Percentiles rank a stretch among this genome's conserved stretches.
phyloP scores from a whole-genome alignment of 805 yeast genomes.

The Saturnispora galanensis region DNA sequence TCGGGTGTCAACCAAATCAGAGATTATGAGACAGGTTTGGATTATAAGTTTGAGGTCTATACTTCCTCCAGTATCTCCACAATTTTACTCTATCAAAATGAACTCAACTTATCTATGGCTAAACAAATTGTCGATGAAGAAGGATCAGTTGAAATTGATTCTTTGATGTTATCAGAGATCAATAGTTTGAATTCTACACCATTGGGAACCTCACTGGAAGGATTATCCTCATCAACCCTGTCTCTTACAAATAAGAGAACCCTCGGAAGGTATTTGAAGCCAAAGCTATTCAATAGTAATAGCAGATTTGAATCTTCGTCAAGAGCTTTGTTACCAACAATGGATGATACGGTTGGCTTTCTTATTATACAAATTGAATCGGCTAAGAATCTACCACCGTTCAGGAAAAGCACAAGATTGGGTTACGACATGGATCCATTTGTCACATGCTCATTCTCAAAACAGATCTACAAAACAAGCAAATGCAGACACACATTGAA shows the following conservation, averaged over 20 bases:
- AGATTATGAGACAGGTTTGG: neutral
- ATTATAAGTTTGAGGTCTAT: neutral
- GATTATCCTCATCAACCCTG: neutral
- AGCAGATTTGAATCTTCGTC: neutral
- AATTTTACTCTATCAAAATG: neutral
- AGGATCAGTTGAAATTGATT: neutral
- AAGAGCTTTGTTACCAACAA: neutral
- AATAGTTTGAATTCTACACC: neutral
- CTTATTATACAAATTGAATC: slow-evolving; percentile 65
- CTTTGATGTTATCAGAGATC: neutral
- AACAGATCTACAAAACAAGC: slow-evolving; percentile 76
- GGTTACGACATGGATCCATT: slow-evolving; percentile 96
- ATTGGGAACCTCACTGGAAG: neutral
- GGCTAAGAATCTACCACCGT: slow-evolving; percentile 72
- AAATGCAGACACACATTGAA: slow-evolving; percentile 74
- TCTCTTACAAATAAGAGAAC: slow-evolving; percentile 5
- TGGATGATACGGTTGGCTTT: slow-evolving; percentile 42
- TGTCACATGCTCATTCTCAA: slow-evolving; percentile 83
- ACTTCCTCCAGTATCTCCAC: neutral
- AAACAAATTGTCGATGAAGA: neutral
- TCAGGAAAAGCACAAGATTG: slow-evolving; percentile 56
- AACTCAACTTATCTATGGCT: neutral
- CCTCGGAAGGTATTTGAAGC: slow-evolving; percentile 1
- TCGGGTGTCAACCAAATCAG: neutral
- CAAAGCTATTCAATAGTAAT: neutral